phyloP scores from a whole-genome alignment of 2,329 filamentous ascomycete genomes.

The Pseudopithomyces maydicus region DNA sequence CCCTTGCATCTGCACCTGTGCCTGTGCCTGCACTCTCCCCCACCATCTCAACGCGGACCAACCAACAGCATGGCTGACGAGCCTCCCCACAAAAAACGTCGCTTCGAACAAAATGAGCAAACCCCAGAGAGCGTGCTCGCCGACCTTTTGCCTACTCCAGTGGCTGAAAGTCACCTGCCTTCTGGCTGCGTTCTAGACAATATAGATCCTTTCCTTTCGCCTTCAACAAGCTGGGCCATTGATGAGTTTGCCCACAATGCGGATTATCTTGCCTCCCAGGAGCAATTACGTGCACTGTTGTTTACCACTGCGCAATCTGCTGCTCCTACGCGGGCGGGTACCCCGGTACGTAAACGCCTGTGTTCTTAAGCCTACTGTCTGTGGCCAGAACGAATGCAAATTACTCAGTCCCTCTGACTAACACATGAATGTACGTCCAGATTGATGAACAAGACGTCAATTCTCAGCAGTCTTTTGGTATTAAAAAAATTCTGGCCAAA shows the following conservation, averaged over 20 bases:
- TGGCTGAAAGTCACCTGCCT: conserved; percentile 3
- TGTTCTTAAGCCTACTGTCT: too few relatives aligned
- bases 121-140: conserved; percentile 8
- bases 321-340: conserved; percentile 30
- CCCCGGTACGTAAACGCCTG: conserved; percentile 9
- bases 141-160: conserved; percentile 10
- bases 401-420: too few relatives aligned
- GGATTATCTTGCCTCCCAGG: conserved; percentile 34
- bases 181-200: conserved; percentile 11
- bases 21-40: background rate
- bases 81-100: conserved; percentile 14
- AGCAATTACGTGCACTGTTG: conserved; percentile 31
- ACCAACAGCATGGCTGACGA: conserved; percentile 15
- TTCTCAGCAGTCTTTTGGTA: conserved; percentile 10
- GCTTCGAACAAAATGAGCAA: conserved; percentile 11
- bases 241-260: conserved; percentile 36
- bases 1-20: conserved; percentile 1
- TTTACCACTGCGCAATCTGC: conserved; percentile 35
- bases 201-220: conserved; percentile 30
- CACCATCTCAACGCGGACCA: background rate
- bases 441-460: conserved; percentile 14
- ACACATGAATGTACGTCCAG: too few relatives aligned
- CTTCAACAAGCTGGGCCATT: conserved; percentile 29
- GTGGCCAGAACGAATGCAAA: too few relatives aligned
- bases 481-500: conserved; percentile 27